phyloP scores from a whole-genome alignment of 306 rosid genomes.

The Corylus heterophylla region DNA sequence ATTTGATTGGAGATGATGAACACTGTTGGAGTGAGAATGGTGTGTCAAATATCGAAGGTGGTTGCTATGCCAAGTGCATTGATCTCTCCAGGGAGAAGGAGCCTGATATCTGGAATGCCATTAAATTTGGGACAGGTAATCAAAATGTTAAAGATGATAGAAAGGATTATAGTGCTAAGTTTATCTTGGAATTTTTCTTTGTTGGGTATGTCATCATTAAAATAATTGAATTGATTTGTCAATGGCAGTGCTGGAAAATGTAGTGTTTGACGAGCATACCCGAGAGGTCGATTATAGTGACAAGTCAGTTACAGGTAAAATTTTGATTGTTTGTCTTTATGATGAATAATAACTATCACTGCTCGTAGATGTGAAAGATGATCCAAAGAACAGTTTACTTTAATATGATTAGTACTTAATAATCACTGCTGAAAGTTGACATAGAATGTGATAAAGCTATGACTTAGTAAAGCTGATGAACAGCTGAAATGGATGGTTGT shows the following conservation, averaged over 20 bases:
- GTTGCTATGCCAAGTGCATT: conserved; percentile 59
- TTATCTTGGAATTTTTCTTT: neutral
- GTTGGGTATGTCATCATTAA: neutral
- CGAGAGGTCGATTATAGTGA: conserved; percentile 78
- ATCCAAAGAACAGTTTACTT: neutral
- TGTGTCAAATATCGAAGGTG: conserved; percentile 61
- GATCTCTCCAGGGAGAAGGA: conserved; percentile 56
- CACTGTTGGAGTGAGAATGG: conserved; percentile 56
- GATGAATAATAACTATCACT: neutral
- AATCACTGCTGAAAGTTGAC: neutral
- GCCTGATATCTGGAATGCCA: conserved; percentile 62
- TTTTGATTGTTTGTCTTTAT: neutral
- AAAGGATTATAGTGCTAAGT: neutral
- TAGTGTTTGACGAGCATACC: conserved; percentile 83
- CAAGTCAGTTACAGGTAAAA: conserved; percentile 84
- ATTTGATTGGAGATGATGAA: conserved; percentile 57
- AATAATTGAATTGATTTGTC: neutral
- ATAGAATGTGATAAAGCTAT: neutral
- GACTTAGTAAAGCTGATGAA: neutral
- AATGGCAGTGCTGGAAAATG: conserved; percentile 74
- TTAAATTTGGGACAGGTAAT: conserved; percentile 62
- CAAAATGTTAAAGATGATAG: neutral
- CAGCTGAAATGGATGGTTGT: neutral
- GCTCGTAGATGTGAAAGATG: neutral
- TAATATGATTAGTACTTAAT: neutral